Conservation (phyloP, 139 green algal species). For the Chlorella sp. region DNA sequence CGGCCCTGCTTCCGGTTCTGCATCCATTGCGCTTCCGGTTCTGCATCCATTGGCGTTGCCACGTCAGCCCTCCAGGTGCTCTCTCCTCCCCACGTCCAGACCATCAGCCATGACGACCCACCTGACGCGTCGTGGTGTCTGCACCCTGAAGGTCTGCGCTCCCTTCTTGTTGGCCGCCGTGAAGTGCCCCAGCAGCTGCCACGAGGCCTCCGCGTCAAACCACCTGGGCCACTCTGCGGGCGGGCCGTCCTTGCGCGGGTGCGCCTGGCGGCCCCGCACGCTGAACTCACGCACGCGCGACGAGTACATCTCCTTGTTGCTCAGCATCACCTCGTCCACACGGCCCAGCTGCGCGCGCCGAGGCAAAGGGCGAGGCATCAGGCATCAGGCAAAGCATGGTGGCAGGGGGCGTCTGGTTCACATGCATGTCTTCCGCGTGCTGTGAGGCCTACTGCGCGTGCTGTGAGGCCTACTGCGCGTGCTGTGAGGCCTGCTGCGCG, state of each 20-base stretch:
- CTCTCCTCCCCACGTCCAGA: too few relatives aligned
- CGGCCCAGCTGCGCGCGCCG: constrained; percentile 41
- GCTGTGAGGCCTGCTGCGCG: too few relatives aligned
- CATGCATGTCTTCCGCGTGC: too few relatives aligned
- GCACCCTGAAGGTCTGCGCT: constrained; percentile 57
- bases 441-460: too few relatives aligned
- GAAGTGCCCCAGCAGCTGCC: constrained; percentile 70
- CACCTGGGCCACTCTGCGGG: constrained; percentile 6
- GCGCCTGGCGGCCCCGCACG: constrained; percentile 33
- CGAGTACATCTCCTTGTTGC: constrained; percentile 82
- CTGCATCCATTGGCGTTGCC: too few relatives aligned
- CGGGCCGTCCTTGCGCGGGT: constrained; percentile 35
- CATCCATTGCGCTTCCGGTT: too few relatives aligned
- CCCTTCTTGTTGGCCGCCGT: constrained; percentile 66
- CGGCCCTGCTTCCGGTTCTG: too few relatives aligned
- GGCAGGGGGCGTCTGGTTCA: too few relatives aligned
- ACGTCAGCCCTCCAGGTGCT: too few relatives aligned
- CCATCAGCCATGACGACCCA: too few relatives aligned
- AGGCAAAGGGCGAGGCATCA: background rate
- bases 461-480: too few relatives aligned
- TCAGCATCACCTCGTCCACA: constrained; percentile 50
- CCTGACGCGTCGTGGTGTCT: constrained; percentile 1
- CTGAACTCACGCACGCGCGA: constrained; percentile 45
- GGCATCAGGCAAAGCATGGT: background rate
- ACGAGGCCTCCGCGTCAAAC: constrained; percentile 41